Conservation (phyloP, 805 yeast genomes). For the Saccharomyces paradoxus region DNA sequence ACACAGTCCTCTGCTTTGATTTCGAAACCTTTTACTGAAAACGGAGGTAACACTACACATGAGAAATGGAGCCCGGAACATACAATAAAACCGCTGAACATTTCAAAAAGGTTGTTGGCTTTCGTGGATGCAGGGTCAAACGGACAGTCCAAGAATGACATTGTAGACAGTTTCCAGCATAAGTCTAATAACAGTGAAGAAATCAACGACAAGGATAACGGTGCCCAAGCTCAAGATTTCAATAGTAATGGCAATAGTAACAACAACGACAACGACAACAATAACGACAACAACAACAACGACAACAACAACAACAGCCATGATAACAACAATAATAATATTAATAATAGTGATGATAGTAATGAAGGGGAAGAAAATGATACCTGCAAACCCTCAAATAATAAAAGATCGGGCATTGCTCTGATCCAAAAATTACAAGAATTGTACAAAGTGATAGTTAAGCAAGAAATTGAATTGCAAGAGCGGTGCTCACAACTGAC, state of each 20-base stretch:
- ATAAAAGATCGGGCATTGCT: conserved; percentile 35
- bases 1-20: not conserved
- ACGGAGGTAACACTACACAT: not conserved
- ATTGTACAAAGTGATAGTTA: conserved; percentile 61
- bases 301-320: conserved; percentile 3
- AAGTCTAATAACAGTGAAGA: not conserved
- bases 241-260: not conserved
- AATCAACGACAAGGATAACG: conserved; percentile 1
- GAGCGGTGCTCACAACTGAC: conserved; percentile 58
- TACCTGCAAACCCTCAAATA: conserved; percentile 6
- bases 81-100: not conserved
- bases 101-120: not conserved
- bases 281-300: conserved; percentile 1
- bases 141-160: not conserved
- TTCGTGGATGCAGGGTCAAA: not conserved
- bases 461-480: conserved; percentile 60
- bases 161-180: not conserved
- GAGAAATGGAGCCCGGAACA: not conserved
- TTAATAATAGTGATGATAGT: conserved; percentile 13
- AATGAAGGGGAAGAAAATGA: conserved; percentile 2
- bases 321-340: conserved; percentile 2
- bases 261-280: conserved; percentile 1
- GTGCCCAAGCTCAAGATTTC: conserved; percentile 3
- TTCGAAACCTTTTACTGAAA: not conserved
- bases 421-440: conserved; percentile 65